A percentile compares a stretch with the other conserved stretches of the same genome.
phyloP scores from a whole-genome alignment of 2,329 filamentous ascomycete species.

The Thielaviopsis ethacetica region DNA sequence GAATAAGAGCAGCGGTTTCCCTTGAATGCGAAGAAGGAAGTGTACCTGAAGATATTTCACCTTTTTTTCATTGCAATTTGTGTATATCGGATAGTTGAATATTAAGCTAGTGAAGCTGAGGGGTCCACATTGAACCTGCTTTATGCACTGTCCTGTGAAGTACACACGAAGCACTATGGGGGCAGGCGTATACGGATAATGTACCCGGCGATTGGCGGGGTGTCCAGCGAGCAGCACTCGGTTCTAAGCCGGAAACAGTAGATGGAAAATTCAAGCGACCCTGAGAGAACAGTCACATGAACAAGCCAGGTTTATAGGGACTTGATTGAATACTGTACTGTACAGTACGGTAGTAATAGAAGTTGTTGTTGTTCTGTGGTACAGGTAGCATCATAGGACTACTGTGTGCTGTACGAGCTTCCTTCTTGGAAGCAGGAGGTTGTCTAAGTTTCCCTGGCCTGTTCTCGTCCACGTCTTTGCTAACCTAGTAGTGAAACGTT shows the following conservation, averaged over 20 bases:
- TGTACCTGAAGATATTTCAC: no score
- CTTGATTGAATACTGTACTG: no score
- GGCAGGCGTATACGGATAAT: not conserved
- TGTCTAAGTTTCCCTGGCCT: not conserved
- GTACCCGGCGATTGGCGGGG: not conserved
- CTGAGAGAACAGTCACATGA: not conserved
- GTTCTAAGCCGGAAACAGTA: conserved; percentile 1
- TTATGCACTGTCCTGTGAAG: not conserved
- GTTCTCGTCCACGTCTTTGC: not conserved
- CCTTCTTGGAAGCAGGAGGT: no score
- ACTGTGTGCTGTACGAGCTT: no score
- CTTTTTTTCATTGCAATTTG: no score
- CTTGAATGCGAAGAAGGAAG: no score
- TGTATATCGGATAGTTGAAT: not conserved
- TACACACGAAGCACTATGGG: not conserved
- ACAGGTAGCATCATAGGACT: no score
- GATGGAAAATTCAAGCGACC: not conserved
- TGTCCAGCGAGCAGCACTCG: no score
- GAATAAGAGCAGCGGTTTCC: no score
- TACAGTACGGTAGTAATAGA: no score
- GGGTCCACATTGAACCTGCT: not conserved
- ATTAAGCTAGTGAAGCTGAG: not conserved
- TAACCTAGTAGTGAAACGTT: not conserved
- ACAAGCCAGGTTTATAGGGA: no score
- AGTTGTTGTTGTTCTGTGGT: no score